These are phyloP conservation scores for Nannizziopsis arthrosporioides DNA, from an alignment of 2,329 filamentous ascomycete species.

Conservation along the genomic window DNA sequence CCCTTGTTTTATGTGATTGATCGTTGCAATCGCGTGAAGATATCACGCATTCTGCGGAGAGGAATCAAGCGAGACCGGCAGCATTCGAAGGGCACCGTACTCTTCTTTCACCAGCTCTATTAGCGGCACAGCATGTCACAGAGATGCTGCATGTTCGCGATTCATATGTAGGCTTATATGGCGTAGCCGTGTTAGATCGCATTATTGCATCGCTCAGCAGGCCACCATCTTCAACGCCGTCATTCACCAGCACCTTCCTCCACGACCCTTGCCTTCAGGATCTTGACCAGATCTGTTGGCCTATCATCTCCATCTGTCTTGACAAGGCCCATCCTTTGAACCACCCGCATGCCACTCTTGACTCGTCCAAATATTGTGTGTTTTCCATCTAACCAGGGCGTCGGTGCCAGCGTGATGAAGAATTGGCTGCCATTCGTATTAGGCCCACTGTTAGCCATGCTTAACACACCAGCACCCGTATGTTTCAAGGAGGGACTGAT, in stretches of 20 bases:
- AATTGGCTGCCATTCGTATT: slow-evolving; percentile 94
- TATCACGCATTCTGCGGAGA: too few relatives aligned
- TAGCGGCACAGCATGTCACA: too few relatives aligned
- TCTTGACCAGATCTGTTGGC: slow-evolving; percentile 70
- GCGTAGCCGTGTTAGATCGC: too few relatives aligned
- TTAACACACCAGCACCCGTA: slow-evolving; percentile 83
- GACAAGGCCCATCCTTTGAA: slow-evolving; percentile 78
- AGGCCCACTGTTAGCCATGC: slow-evolving; percentile 90
- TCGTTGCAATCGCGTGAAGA: too few relatives aligned
- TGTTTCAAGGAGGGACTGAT: slow-evolving; percentile 69
- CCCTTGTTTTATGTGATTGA: too few relatives aligned
- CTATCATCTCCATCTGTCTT: slow-evolving; percentile 71
- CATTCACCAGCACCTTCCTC: slow-evolving; percentile 48
- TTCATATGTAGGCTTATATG: background rate
- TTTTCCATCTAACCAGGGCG: slow-evolving; percentile 93
- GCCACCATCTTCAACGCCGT: background rate
- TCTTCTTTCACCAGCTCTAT: too few relatives aligned
- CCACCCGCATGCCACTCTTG: slow-evolving; percentile 67
- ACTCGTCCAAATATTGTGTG: slow-evolving; percentile 95
- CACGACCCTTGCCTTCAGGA: slow-evolving; percentile 60
- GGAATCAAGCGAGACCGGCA: too few relatives aligned
- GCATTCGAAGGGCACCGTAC: too few relatives aligned
- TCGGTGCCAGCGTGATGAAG: slow-evolving; percentile 86
- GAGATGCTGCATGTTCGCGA: too few relatives aligned
- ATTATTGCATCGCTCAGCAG: too few relatives aligned